Conservation (phyloP, 2,329 filamentous ascomycete genomes). For the Aspergillus hortae region DNA sequence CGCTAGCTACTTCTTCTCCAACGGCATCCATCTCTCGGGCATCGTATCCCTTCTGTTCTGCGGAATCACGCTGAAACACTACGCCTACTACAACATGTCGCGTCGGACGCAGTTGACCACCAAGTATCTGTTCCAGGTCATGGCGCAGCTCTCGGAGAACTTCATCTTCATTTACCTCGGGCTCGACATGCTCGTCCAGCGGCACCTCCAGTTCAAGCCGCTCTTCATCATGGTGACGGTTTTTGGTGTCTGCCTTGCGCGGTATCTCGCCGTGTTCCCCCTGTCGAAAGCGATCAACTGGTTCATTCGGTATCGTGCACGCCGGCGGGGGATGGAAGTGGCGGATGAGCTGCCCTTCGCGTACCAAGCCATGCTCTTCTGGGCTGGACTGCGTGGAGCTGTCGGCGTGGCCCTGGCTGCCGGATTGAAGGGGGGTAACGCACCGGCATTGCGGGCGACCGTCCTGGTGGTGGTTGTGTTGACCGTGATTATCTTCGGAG, state of each 20-base stretch:
- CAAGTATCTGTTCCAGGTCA: slow-evolving; percentile 94
- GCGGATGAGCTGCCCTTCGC: slow-evolving; percentile 88
- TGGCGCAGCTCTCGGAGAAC: slow-evolving; percentile 94
- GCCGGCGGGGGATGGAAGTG: slow-evolving; percentile 69
- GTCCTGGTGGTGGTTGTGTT: slow-evolving; percentile 97
- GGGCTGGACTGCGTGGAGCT: slow-evolving; percentile 91
- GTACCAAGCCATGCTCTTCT: slow-evolving; percentile 99
- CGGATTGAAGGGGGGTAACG: slow-evolving; percentile 77
- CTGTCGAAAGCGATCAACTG: slow-evolving; percentile 86
- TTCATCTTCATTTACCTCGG: slow-evolving; percentile 99
- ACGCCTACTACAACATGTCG: slow-evolving; percentile 99
- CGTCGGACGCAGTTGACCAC: slow-evolving; percentile 94
- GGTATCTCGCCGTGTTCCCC: slow-evolving; percentile 93
- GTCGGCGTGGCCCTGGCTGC: slow-evolving; percentile 94
- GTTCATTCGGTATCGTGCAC: slow-evolving; percentile 82
- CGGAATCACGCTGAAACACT: slow-evolving; percentile 97
- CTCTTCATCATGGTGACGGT: slow-evolving; percentile 92
- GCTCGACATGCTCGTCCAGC: slow-evolving; percentile 89
- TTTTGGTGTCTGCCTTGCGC: slow-evolving; percentile 82
- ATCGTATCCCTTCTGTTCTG: slow-evolving; percentile 97
- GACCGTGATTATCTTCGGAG: slow-evolving; percentile 97
- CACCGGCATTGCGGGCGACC: slow-evolving; percentile 80
- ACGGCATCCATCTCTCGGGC: slow-evolving; percentile 94
- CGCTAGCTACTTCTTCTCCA: slow-evolving; percentile 96
- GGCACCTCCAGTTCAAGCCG: slow-evolving; percentile 83